These are phyloP conservation scores for Apiospora marii DNA, from an alignment of 2,329 filamentous ascomycete genomes.

Conservation along the genomic window DNA sequence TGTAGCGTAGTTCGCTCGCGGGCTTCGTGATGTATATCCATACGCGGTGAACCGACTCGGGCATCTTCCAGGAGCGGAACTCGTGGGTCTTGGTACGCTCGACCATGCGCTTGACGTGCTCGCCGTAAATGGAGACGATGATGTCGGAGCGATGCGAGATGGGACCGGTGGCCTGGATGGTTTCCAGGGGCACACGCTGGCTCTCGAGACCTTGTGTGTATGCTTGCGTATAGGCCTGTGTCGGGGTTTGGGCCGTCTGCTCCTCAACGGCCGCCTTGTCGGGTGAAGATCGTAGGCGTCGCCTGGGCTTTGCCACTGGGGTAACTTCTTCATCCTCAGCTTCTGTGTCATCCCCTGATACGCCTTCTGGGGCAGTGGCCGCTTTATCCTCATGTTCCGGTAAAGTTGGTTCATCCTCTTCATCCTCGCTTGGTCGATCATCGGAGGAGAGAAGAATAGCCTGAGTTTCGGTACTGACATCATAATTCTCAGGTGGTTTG, in stretches of 20 bases:
- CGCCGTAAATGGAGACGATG: constrained; percentile 64
- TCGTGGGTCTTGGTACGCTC: constrained; percentile 61
- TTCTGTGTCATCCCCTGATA: neutral
- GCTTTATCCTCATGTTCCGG: neutral
- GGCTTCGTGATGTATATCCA: constrained; percentile 66
- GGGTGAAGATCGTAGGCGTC: constrained; percentile 27
- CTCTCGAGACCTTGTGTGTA: constrained; percentile 43
- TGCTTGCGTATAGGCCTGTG: constrained; percentile 30
- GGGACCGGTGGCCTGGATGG: constrained; percentile 41
- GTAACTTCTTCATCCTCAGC: constrained; percentile 7
- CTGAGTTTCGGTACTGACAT: constrained; percentile 35
- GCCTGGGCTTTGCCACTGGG: constrained; percentile 29
- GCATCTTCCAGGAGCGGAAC: constrained; percentile 63
- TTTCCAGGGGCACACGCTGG: constrained; percentile 42
- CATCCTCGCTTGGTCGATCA: neutral
- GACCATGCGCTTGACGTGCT: constrained; percentile 57
- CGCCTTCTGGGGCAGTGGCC: neutral
- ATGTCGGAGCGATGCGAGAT: constrained; percentile 54
- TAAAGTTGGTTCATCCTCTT: neutral
- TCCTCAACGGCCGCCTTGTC: constrained; percentile 24
- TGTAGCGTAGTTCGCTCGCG: constrained; percentile 61
- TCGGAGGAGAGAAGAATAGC: constrained; percentile 32
- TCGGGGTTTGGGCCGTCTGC: constrained; percentile 25
- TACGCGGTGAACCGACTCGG: constrained; percentile 62
- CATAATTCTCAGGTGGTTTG: constrained; percentile 30